Evolutionary conservation across 1,284 basidiomycete species (phyloP).

Genomic region (Apiotrichum montevideense): DNA sequence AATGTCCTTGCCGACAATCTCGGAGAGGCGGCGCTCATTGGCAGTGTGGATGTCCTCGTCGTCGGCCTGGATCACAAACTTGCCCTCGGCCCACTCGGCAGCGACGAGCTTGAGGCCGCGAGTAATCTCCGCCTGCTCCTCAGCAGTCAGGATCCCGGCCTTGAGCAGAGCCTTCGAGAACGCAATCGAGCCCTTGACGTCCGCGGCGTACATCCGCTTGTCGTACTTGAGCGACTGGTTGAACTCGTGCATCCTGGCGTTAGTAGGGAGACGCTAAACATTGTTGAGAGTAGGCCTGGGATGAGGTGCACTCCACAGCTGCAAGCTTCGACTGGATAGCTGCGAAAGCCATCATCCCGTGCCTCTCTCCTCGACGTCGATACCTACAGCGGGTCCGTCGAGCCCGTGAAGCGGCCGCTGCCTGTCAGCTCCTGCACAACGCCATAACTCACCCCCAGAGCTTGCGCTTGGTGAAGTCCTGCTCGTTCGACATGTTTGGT

Average conservation of each 20-base stretch:
- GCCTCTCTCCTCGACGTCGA: not conserved
- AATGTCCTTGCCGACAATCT: slow-evolving; percentile 77
- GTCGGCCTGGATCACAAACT: slow-evolving; percentile 70
- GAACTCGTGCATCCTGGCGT: slow-evolving; percentile 80
- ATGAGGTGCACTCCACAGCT: not conserved
- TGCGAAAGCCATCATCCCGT: not conserved
- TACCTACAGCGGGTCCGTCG: slow-evolving; percentile 65
- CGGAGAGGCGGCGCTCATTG: slow-evolving; percentile 88
- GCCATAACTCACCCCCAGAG: slow-evolving; percentile 46
- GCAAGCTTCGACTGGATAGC: not conserved
- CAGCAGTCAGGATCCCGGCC: slow-evolving; percentile 69
- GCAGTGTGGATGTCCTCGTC: slow-evolving; percentile 99
- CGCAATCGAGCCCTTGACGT: slow-evolving; percentile 90
- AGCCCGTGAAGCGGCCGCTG: slow-evolving; percentile 19
- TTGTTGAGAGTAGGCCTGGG: not conserved
- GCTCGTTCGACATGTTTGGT: slow-evolving; percentile 21
- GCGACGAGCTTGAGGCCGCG: slow-evolving; percentile 72
- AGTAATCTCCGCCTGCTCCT: slow-evolving; percentile 69
- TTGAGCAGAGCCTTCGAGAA: slow-evolving; percentile 81
- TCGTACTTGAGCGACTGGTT: slow-evolving; percentile 95
- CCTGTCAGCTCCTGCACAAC: slow-evolving; percentile 13
- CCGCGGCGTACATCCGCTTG: slow-evolving; percentile 83
- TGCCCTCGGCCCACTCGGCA: slow-evolving; percentile 74
- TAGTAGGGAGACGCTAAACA: not conserved
- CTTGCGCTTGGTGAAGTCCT: slow-evolving; percentile 46